A percentile compares a stretch with the other conserved stretches of the same genome.
Evolutionary conservation across 192 early-diverging fungal species (phyloP).

Genomic region (Coemansia aciculifera): DNA sequence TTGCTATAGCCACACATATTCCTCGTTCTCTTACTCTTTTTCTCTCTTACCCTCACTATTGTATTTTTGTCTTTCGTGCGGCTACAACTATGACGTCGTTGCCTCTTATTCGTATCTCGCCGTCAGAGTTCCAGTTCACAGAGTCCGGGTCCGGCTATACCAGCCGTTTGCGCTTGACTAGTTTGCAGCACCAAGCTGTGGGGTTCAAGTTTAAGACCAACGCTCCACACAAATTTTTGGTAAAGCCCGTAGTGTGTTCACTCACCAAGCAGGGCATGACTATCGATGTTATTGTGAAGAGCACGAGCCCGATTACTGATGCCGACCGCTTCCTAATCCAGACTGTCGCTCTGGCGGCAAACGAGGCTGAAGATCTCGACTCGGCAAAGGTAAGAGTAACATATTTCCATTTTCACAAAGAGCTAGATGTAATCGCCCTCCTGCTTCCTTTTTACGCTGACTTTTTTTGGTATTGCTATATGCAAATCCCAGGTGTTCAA

Average conservation of each 20-base stretch:
- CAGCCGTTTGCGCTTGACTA: constrained; percentile 53
- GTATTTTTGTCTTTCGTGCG: constrained; percentile 8
- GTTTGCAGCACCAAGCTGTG: constrained; percentile 45
- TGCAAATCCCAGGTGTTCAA: neutral
- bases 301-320: constrained; percentile 47
- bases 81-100: constrained; percentile 22
- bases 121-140: constrained; percentile 56
- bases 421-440: neutral
- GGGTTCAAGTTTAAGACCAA: constrained; percentile 66
- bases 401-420: neutral
- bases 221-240: constrained; percentile 59
- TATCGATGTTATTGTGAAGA: constrained; percentile 57
- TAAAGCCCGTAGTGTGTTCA: constrained; percentile 58
- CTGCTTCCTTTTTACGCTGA: neutral
- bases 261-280: constrained; percentile 45
- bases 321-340: constrained; percentile 61
- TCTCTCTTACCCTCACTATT: neutral
- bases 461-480: neutral
- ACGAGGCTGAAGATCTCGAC: constrained; percentile 51
- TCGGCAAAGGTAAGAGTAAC: constrained; percentile 54
- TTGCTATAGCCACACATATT: neutral
- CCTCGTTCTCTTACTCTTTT: neutral
- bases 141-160: constrained; percentile 49
- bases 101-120: constrained; percentile 55
- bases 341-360: constrained; percentile 51